Evolutionary conservation across 192 early-diverging fungal genomes (phyloP).

Genomic region (Entomortierella beljakovae): DNA sequence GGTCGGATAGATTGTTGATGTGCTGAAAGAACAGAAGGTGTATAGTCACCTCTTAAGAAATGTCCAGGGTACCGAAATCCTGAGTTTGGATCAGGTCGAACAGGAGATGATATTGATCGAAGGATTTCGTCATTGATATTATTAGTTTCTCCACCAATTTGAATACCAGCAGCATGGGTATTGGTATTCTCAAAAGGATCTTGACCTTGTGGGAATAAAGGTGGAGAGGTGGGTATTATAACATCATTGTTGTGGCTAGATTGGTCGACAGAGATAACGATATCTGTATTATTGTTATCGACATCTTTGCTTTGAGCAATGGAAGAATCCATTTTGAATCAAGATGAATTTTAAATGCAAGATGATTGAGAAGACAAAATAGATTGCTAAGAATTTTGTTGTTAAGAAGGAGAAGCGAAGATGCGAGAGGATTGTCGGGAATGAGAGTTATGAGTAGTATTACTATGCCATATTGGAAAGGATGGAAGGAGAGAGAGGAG

Average conservation of each 20-base stretch:
- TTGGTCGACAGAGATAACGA: constrained; percentile 33
- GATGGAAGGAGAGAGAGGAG: background rate
- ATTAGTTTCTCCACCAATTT: background rate
- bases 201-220: background rate
- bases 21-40: constrained; percentile 22
- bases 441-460: background rate
- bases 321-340: background rate
- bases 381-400: background rate
- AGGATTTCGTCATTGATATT: constrained; percentile 1
- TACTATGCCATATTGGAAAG: no score
- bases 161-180: no score
- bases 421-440: background rate
- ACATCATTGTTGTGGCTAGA: background rate
- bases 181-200: no score
- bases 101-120: background rate
- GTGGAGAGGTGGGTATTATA: constrained; percentile 5
- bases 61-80: constrained; percentile 12
- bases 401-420: background rate
- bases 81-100: background rate
- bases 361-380: background rate
- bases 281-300: constrained; percentile 3
- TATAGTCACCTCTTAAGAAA: constrained; percentile 6
- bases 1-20: constrained; percentile 23
- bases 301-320: background rate
- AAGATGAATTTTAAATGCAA: background rate